A percentile compares a stretch with the other conserved stretches of the same genome.
phyloP scores from a whole-genome alignment of 371 early-diverging fungal species.

The Mortierella sp. region DNA sequence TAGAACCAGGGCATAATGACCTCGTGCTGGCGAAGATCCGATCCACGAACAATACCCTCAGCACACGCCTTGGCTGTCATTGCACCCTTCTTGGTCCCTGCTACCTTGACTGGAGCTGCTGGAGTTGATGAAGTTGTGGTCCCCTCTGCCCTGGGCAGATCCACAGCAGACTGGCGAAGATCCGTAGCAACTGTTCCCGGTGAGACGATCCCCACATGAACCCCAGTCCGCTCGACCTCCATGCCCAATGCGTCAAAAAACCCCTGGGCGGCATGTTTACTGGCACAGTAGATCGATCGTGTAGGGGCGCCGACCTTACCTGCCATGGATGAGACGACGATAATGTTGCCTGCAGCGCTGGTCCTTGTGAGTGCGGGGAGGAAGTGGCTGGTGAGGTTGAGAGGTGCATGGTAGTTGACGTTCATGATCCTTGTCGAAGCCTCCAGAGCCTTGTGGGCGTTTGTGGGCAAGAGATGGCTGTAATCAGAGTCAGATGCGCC shows the following conservation, averaged over 20 bases:
- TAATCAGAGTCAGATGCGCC: slow-evolving; percentile 1
- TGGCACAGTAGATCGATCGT: slow-evolving; percentile 83
- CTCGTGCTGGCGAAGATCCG: slow-evolving; percentile 69
- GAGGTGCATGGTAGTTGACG: slow-evolving; percentile 78
- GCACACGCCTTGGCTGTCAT: slow-evolving; percentile 74
- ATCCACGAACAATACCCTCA: slow-evolving; percentile 70
- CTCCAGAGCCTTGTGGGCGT: slow-evolving; percentile 31
- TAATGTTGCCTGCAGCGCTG: slow-evolving; percentile 68
- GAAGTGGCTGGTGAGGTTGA: slow-evolving; percentile 70
- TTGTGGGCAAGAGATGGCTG: slow-evolving; percentile 28
- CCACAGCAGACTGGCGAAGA: slow-evolving; percentile 79
- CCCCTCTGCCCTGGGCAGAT: slow-evolving; percentile 44
- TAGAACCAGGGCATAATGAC: slow-evolving; percentile 77
- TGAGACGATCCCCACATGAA: slow-evolving; percentile 77
- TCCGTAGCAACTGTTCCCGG: slow-evolving; percentile 88
- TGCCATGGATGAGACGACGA: slow-evolving; percentile 87
- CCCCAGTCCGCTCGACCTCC: slow-evolving; percentile 71
- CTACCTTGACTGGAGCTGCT: slow-evolving; percentile 26
- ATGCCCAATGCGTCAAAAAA: slow-evolving; percentile 89
- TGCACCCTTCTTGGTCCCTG: slow-evolving; percentile 74
- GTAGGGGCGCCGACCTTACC: slow-evolving; percentile 88
- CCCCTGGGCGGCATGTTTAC: slow-evolving; percentile 89
- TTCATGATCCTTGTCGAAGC: slow-evolving; percentile 49
- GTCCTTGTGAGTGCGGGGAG: slow-evolving; percentile 67
- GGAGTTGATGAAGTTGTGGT: slow-evolving; percentile 4